Conservation (phyloP, 2,329 filamentous ascomycete genomes). For the Macrophomina tecta region DNA sequence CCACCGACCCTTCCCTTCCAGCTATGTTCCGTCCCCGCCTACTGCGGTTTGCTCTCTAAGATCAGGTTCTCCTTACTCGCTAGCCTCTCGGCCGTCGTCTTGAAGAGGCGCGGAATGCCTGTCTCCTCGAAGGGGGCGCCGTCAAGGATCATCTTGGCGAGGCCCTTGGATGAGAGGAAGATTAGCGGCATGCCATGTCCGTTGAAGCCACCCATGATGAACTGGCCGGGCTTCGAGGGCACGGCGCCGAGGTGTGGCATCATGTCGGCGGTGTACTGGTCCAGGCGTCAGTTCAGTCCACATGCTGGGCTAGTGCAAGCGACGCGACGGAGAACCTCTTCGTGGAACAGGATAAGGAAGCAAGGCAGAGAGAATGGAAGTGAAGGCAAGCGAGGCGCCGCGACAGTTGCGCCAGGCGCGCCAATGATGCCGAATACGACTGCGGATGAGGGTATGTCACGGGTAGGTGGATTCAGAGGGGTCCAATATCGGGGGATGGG, state of each 20-base stretch:
- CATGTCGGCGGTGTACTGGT: conserved; percentile 46
- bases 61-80: conserved; percentile 20
- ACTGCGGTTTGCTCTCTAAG: conserved; percentile 23
- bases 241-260: conserved; percentile 54
- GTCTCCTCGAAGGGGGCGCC: conserved; percentile 42
- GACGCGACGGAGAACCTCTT: not conserved
- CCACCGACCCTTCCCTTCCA: not conserved
- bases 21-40: not conserved
- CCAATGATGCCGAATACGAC: not conserved
- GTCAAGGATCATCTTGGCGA: conserved; percentile 50
- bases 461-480: not conserved
- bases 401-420: not conserved
- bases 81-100: conserved; percentile 41
- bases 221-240: conserved; percentile 48
- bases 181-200: conserved; percentile 60
- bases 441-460: not conserved
- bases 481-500: too few relatives aligned
- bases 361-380: conserved; percentile 31
- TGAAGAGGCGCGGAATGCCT: conserved; percentile 46
- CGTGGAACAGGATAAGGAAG: not conserved
- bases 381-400: not conserved
- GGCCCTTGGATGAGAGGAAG: conserved; percentile 48
- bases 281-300: conserved; percentile 45
- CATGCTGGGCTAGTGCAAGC: not conserved
- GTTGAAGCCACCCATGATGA: conserved; percentile 57